Evolutionary conservation across 257 asterid genomes (phyloP), one percentile per base, ranked within the genome.

Genomic region (Rhazya stricta): DNA sequence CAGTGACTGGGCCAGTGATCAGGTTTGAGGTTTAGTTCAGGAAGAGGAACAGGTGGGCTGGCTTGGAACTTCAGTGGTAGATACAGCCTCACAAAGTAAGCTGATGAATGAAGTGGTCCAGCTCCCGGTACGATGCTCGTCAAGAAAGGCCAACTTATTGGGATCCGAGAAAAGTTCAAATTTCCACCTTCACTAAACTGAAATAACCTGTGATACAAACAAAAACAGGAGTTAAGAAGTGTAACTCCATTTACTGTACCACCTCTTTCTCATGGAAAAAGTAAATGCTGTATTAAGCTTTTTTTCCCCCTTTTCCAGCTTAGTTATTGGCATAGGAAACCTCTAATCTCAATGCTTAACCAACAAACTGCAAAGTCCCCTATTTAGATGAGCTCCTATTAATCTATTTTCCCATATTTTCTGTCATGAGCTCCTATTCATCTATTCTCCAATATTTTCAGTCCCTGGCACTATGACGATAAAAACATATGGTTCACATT

Each of bases 151-250:
- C 78, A 83, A 0, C 96, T 91, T 87, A 93, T 83, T 30, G 85
- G 74, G 53, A 93, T 77, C 74, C 98, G 84, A 1, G 98, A 86
- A 46, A 19, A 80, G 87, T 93, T 93, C 79, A 93, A 74, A 80
- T 93, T 92, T 78, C 97, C 98, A 11, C 98, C 97, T 86, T 93
- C 88, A 48, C 83, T 88, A 69, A 78, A 93, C 80, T 93, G 90
- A 75, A 91, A 93, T 72, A 93, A 85, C 79, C 97, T 92, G 85
- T 51, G 67, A 34, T 34, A 25, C 41, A 68, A 77, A 18, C 43
- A 50, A 53, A 46, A 4, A 21, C n/a, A 48, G 7, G 36, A 15
- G 51, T 63, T 6, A 46, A 25, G 8, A 75, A n/a, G n/a, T 48
- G n/a, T 32, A 16, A 34, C 3, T 13, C 25, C 66, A 36, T 36